phyloP scores from a whole-genome alignment of 2,329 filamentous ascomycete genomes.

The Blastomyces emzantsi region DNA sequence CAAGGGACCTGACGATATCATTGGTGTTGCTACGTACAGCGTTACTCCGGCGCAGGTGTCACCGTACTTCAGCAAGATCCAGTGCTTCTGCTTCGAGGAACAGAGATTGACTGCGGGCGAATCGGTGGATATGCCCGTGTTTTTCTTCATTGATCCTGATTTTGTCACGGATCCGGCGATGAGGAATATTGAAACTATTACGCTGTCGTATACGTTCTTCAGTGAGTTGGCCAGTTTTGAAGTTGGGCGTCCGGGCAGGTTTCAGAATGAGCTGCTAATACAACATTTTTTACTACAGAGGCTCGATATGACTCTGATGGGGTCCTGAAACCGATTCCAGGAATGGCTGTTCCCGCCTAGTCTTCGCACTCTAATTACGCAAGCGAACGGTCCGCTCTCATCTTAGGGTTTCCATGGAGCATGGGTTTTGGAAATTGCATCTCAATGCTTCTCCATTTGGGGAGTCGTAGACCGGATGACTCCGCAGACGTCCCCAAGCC shows the following conservation, averaged over 20 bases:
- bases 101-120: constrained; percentile 91
- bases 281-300: constrained; percentile 42
- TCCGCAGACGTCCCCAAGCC: neutral
- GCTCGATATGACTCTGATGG: constrained; percentile 78
- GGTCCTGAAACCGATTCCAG: constrained; percentile 51
- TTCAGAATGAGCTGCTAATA: constrained; percentile 14
- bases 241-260: neutral
- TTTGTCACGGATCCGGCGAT: constrained; percentile 86
- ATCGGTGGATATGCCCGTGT: constrained; percentile 98
- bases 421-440: neutral
- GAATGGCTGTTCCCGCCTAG: constrained; percentile 8
- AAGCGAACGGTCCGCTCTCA: neutral
- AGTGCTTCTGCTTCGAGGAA: constrained; percentile 98
- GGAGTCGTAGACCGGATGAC: neutral
- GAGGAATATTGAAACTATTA: constrained; percentile 90
- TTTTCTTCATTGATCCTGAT: constrained; percentile 97
- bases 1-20: constrained; percentile 81
- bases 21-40: constrained; percentile 95
- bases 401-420: neutral
- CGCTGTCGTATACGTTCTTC: constrained; percentile 95
- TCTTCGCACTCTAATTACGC: neutral
- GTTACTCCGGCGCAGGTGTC: constrained; percentile 94
- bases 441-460: neutral
- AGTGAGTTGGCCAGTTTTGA: constrained; percentile 52
- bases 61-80: constrained; percentile 98